These are phyloP conservation scores for Pisolithus microcarpus DNA, from an alignment of 768 basidiomycete genomes.

Conservation along the genomic window DNA sequence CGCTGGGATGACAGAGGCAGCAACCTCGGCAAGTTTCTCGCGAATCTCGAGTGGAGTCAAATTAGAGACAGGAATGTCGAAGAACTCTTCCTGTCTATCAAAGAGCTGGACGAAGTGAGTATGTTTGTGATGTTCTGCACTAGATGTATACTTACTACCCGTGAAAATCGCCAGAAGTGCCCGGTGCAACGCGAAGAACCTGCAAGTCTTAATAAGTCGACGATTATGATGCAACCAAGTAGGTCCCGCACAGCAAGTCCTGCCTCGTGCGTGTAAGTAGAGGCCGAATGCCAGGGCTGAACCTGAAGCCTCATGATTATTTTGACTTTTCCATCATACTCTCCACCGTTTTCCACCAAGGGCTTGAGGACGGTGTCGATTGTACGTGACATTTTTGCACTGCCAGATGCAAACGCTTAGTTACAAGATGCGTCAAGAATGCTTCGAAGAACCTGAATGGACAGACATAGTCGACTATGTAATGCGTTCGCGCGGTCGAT, in stretches of 20 bases:
- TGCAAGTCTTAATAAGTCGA: slow-evolving; percentile 18
- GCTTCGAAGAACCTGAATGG: slow-evolving; percentile 53
- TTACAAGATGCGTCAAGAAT: background rate
- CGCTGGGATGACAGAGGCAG: slow-evolving; percentile 44
- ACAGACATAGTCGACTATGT: slow-evolving; percentile 78
- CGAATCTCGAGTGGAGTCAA: slow-evolving; percentile 68
- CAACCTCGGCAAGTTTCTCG: slow-evolving; percentile 60
- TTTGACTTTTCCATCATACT: slow-evolving; percentile 69
- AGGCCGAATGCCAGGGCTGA: slow-evolving; percentile 76
- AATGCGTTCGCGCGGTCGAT: background rate
- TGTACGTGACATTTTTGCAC: slow-evolving; percentile 53
- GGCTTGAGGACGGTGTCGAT: slow-evolving; percentile 60
- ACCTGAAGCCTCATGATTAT: slow-evolving; percentile 63
- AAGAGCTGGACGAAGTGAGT: slow-evolving; percentile 48
- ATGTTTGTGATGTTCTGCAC: background rate
- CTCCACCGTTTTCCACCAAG: slow-evolving; percentile 47
- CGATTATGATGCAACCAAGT: background rate
- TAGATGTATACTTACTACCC: slow-evolving; percentile 38
- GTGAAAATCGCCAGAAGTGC: slow-evolving; percentile 75
- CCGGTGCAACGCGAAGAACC: slow-evolving; percentile 68
- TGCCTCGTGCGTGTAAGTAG: slow-evolving; percentile 75
- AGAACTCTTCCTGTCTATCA: slow-evolving; percentile 69
- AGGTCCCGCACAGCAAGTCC: slow-evolving; percentile 56
- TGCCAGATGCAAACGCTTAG: slow-evolving; percentile 14
- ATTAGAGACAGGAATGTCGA: slow-evolving; percentile 62